Evolutionary conservation across 2,329 filamentous ascomycete species (phyloP).

Genomic region (Ascochyta koolunga): DNA sequence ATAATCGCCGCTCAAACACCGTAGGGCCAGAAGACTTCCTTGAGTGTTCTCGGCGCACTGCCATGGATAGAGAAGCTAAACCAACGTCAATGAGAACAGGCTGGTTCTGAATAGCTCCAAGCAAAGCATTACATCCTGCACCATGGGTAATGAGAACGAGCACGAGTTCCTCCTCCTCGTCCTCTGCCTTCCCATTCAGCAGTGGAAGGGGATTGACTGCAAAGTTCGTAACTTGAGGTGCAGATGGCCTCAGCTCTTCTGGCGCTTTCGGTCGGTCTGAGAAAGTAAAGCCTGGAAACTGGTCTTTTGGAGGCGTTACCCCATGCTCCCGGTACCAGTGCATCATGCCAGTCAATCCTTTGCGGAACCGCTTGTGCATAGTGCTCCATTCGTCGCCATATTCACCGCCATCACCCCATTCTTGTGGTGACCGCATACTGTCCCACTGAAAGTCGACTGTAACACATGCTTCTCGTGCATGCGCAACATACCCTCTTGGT

Average conservation of each 20-base stretch:
- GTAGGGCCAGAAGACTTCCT: conserved; percentile 33
- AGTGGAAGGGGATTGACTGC: conserved; percentile 39
- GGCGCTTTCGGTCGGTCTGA: conserved; percentile 31
- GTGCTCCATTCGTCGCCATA: conserved; percentile 93
- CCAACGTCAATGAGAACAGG: conserved; percentile 89
- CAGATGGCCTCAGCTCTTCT: conserved; percentile 16
- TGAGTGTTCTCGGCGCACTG: conserved; percentile 49
- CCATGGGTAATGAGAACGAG: conserved; percentile 91
- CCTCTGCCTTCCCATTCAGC: conserved; percentile 47
- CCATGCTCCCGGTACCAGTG: conserved; percentile 75
- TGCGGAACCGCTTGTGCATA: conserved; percentile 91
- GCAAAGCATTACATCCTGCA: conserved; percentile 92
- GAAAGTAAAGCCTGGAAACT: conserved; percentile 42
- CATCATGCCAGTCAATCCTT: conserved; percentile 77
- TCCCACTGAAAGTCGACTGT: conserved; percentile 97
- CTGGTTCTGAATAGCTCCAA: conserved; percentile 88
- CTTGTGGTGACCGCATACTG: conserved; percentile 76
- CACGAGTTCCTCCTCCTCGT: conserved; percentile 71
- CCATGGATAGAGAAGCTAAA: conserved; percentile 91
- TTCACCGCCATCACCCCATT: conserved; percentile 87
- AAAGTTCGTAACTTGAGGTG: conserved; percentile 23
- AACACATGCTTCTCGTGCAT: conserved; percentile 85
- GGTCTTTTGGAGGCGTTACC: conserved; percentile 41
- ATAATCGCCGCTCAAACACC: conserved; percentile 42
- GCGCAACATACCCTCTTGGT: conserved; percentile 84